These are phyloP conservation scores for Sugiyamaella qingdaonensis DNA, from an alignment of 805 yeast genomes.

Conservation along the genomic window DNA sequence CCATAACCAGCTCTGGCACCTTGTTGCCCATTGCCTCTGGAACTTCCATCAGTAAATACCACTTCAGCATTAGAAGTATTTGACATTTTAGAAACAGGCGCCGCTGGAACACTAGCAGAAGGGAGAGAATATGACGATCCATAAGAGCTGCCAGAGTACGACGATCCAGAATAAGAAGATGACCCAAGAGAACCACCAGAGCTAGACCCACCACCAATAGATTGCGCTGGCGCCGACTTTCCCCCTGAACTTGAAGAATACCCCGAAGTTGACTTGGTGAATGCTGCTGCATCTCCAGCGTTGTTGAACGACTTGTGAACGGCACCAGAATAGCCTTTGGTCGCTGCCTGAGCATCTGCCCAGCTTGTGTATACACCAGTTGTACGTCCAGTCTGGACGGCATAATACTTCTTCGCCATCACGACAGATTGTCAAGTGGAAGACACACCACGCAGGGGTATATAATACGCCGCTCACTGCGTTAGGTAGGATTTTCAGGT, in stretches of 20 bases:
- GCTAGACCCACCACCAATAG: not conserved
- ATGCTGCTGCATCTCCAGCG: constrained; percentile 46
- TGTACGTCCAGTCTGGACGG: constrained; percentile 50
- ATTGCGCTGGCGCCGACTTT: not conserved
- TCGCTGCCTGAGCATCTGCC: constrained; percentile 45
- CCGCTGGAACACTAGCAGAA: not conserved
- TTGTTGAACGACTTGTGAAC: constrained; percentile 52
- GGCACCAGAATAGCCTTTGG: constrained; percentile 55
- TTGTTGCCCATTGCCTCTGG: constrained; percentile 52
- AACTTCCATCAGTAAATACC: constrained; percentile 78
- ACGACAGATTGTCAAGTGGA: too few relatives aligned
- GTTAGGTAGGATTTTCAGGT: too few relatives aligned
- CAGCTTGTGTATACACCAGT: constrained; percentile 60
- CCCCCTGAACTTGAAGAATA: not conserved
- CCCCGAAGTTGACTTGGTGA: constrained; percentile 26
- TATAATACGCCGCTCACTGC: too few relatives aligned
- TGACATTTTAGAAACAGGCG: not conserved
- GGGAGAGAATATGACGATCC: not conserved
- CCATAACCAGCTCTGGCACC: constrained; percentile 64
- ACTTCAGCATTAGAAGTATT: not conserved
- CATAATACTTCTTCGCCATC: constrained; percentile 40
- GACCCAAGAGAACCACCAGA: not conserved
- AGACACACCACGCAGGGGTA: too few relatives aligned
- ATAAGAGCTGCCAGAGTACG: not conserved
- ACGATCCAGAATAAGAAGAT: not conserved